Conservation (phyloP, 495 filamentous ascomycete species). For the Daldinia bambusicola region DNA sequence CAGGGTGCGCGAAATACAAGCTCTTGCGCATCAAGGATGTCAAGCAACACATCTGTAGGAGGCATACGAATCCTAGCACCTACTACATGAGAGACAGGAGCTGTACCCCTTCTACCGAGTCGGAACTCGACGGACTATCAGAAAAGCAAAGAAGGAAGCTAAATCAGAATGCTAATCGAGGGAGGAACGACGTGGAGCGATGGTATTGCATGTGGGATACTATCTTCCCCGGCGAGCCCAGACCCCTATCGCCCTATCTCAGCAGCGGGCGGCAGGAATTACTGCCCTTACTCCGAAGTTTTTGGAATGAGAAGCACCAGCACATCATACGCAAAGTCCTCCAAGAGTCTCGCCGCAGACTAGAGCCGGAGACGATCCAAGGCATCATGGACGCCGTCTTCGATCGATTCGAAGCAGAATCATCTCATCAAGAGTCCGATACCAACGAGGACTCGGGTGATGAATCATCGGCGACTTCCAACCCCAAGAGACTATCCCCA, state of each 20-base stretch:
- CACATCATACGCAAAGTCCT: slow-evolving; percentile 1
- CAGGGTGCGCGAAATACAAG: neutral
- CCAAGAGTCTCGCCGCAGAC: neutral
- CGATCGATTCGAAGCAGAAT: neutral
- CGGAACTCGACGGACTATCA: neutral
- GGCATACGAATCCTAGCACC: neutral
- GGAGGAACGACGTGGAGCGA: neutral
- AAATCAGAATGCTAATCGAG: neutral
- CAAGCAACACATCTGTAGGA: neutral
- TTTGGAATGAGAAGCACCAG: slow-evolving; percentile 8
- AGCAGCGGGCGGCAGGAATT: neutral
- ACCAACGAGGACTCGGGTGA: neutral
- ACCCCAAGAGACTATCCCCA: neutral
- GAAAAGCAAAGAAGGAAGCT: neutral
- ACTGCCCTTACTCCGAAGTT: slow-evolving; percentile 21
- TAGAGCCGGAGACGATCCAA: neutral
- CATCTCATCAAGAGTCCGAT: neutral
- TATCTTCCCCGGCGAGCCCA: neutral
- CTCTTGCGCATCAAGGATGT: neutral
- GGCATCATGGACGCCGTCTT: neutral
- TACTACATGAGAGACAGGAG: neutral
- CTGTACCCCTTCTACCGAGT: neutral
- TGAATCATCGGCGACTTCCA: neutral
- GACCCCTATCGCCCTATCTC: neutral
- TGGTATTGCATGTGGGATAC: slow-evolving; percentile 2